Conservation (phyloP, 176 grass and related monocot genomes). For the Hsuehochloa calcarea region DNA sequence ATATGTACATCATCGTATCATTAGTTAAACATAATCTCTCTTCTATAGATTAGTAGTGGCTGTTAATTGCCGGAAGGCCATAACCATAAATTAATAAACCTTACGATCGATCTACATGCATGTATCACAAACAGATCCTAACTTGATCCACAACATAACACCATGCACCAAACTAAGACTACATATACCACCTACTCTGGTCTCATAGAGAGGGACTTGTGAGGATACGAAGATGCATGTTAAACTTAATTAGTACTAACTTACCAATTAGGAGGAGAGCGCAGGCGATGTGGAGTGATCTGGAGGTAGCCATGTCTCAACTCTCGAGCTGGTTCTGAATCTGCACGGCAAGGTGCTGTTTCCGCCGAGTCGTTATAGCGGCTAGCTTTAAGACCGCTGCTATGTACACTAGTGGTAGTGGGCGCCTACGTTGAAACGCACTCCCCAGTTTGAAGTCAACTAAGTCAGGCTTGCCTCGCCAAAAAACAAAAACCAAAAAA, state of each 20-base stretch:
- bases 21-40: neutral
- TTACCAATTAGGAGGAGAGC: conserved; percentile 14
- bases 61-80: neutral
- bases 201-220: too few species aligned
- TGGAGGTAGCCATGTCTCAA: conserved; percentile 16
- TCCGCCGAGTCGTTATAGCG: neutral
- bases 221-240: neutral
- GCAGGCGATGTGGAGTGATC: conserved; percentile 8
- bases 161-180: too few species aligned
- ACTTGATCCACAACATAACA: too few species aligned
- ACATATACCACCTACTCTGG: neutral
- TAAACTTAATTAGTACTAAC: neutral
- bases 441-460: too few species aligned
- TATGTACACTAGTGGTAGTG: too few species aligned
- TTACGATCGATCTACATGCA: neutral
- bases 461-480: too few species aligned
- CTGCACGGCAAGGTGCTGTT: neutral
- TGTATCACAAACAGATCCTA: too few species aligned
- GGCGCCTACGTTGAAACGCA: too few species aligned
- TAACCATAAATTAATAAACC: neutral
- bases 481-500: too few species aligned
- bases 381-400: too few species aligned
- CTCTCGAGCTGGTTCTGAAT: neutral
- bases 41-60: too few species aligned
- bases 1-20: neutral